Evolutionary conservation across 768 basidiomycete genomes (phyloP).

Genomic region (Phylloporus arenicola): DNA sequence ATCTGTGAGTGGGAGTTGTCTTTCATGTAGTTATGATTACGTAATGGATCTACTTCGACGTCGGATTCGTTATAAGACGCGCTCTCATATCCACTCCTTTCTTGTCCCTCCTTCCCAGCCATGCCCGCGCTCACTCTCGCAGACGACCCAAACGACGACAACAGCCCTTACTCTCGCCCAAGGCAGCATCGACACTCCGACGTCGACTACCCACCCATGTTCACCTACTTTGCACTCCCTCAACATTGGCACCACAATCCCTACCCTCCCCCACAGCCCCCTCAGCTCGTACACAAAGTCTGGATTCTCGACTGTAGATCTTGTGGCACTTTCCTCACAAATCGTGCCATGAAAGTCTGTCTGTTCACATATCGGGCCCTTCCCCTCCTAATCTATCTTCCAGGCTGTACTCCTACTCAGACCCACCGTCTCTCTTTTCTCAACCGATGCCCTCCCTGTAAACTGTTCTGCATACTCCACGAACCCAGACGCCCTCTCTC

Average conservation of each 20-base stretch:
- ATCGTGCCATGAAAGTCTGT: slow-evolving; percentile 79
- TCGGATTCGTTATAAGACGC: slow-evolving; percentile 28
- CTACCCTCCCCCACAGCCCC: slow-evolving; percentile 38
- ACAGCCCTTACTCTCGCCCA: slow-evolving; percentile 20
- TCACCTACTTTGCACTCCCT: slow-evolving; percentile 23
- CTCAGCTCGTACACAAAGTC: slow-evolving; percentile 58
- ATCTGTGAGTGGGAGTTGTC: slow-evolving; percentile 55
- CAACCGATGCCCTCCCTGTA: slow-evolving; percentile 72
- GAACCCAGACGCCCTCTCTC: slow-evolving; percentile 39
- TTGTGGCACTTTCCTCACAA: slow-evolving; percentile 71
- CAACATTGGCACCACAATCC: slow-evolving; percentile 36
- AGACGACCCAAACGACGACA: not conserved
- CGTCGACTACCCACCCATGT: slow-evolving; percentile 21
- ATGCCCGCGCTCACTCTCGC: slow-evolving; percentile 30
- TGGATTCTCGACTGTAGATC: slow-evolving; percentile 76
- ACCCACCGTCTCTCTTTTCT: slow-evolving; percentile 77
- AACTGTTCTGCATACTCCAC: slow-evolving; percentile 68
- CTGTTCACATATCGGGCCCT: not conserved
- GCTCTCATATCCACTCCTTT: slow-evolving; percentile 30
- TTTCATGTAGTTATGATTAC: slow-evolving; percentile 21
- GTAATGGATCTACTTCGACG: slow-evolving; percentile 25
- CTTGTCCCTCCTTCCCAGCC: not conserved
- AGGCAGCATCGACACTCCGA: slow-evolving; percentile 18
- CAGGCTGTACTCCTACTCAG: slow-evolving; percentile 81
- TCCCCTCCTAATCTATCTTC: slow-evolving; percentile 5